Evolutionary conservation across 1,139 yeast genomes (phyloP).

Genomic region (Hyphopichia fennica): DNA sequence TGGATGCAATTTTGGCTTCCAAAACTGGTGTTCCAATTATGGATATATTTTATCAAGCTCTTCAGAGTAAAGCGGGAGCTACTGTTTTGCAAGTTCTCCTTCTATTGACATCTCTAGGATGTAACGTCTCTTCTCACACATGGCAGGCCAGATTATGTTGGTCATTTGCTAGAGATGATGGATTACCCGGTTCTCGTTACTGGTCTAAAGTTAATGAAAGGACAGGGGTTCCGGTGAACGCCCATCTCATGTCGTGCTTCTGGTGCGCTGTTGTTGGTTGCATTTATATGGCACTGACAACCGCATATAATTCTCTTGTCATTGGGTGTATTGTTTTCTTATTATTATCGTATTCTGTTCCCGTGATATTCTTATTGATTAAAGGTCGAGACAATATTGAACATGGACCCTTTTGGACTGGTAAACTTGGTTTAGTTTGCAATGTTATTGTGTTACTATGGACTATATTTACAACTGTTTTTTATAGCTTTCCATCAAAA

Average conservation of each 20-base stretch:
- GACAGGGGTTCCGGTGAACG: slow-evolving; percentile 36
- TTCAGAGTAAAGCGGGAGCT: slow-evolving; percentile 38
- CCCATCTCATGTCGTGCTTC: slow-evolving; percentile 35
- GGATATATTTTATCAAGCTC: slow-evolving; percentile 42
- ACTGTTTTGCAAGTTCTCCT: slow-evolving; percentile 34
- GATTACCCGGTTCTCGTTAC: slow-evolving; percentile 37
- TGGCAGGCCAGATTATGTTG: slow-evolving; percentile 68
- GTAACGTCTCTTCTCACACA: slow-evolving; percentile 44
- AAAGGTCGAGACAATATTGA: slow-evolving; percentile 36
- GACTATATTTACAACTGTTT: slow-evolving; percentile 42
- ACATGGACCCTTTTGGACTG: slow-evolving; percentile 54
- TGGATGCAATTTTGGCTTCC: slow-evolving; percentile 27
- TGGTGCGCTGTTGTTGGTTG: slow-evolving; percentile 40
- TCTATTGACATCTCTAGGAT: slow-evolving; percentile 39
- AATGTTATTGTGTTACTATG: slow-evolving; percentile 30
- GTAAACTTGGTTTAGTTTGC: slow-evolving; percentile 22
- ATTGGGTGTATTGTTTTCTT: slow-evolving; percentile 38
- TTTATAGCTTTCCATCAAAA: slow-evolving; percentile 45
- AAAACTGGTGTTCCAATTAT: slow-evolving; percentile 42
- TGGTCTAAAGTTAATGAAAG: slow-evolving; percentile 31
- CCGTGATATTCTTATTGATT: slow-evolving; percentile 29
- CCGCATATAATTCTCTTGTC: slow-evolving; percentile 43
- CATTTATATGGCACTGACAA: slow-evolving; percentile 42
- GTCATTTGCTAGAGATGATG: slow-evolving; percentile 75
- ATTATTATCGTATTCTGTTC: slow-evolving; percentile 35